A percentile compares a stretch with the other conserved stretches of the same genome.
Conservation (phyloP, 345 rosid genomes). For the Gossypium ekmanianum region DNA sequence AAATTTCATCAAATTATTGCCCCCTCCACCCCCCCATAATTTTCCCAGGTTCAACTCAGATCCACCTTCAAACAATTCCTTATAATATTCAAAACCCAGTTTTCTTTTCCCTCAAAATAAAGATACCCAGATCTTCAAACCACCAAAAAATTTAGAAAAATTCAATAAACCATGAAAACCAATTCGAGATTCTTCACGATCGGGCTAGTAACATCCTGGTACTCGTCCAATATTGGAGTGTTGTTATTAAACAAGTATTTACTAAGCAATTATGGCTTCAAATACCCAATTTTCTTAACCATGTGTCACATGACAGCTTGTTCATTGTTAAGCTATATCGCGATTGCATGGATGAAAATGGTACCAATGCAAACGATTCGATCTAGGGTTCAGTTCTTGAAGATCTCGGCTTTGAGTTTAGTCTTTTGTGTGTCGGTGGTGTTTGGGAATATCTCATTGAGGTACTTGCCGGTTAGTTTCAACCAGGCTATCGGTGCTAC, state of each 20-base stretch:
- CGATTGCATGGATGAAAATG: conserved; percentile 27
- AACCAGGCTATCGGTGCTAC: conserved; percentile 98
- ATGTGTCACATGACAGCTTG: conserved; percentile 99
- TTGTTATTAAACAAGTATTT: conserved; percentile 58
- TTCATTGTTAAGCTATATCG: conserved; percentile 79
- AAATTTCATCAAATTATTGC: not conserved
- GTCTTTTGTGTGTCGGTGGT: conserved; percentile 81
- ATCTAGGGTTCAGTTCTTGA: not conserved
- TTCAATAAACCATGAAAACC: conserved; percentile 34
- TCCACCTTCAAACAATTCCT: not conserved
- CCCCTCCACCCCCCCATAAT: not conserved
- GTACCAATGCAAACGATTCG: conserved; percentile 1
- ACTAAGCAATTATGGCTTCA: conserved; percentile 92
- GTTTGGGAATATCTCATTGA: conserved; percentile 77
- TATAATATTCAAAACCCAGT: not conserved
- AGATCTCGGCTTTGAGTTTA: conserved; percentile 1
- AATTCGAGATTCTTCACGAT: conserved; percentile 62
- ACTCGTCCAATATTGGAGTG: conserved; percentile 84
- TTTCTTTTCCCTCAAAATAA: not conserved
- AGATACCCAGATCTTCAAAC: not conserved
- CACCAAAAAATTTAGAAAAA: not conserved
- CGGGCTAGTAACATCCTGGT: conserved; percentile 88
- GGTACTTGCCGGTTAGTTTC: conserved; percentile 85
- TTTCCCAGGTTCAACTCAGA: not conserved
- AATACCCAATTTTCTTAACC: conserved; percentile 94